Evolutionary conservation across 2,329 filamentous ascomycete genomes (phyloP).

Genomic region (Beauveria sp.): DNA sequence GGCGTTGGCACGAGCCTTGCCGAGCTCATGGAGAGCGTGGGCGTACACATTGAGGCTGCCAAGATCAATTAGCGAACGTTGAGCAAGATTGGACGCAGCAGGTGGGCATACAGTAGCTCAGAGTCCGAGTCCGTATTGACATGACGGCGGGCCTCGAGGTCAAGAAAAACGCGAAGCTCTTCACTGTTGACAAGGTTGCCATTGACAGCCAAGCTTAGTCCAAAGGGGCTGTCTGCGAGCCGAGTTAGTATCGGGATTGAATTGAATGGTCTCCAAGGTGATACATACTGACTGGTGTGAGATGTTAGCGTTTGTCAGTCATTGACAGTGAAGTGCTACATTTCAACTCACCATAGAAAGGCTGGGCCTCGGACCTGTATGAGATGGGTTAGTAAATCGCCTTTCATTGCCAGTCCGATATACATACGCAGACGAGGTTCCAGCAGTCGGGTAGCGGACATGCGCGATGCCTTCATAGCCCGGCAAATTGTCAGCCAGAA

Average conservation of each 20-base stretch:
- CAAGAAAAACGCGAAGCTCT: conserved; percentile 63
- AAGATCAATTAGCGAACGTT: conserved; percentile 6
- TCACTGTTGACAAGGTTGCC: conserved; percentile 78
- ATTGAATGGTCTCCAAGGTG: neutral
- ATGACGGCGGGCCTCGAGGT: conserved; percentile 72
- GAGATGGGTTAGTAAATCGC: neutral
- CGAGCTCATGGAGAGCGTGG: conserved; percentile 69
- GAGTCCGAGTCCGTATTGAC: conserved; percentile 88
- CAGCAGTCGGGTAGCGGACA: conserved; percentile 82
- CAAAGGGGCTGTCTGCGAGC: conserved; percentile 53
- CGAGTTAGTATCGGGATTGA: neutral
- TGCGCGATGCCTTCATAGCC: conserved; percentile 52
- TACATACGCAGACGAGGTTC: conserved; percentile 53
- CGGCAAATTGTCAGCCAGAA: neutral
- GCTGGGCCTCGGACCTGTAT: conserved; percentile 74
- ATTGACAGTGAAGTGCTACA: neutral
- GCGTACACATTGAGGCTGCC: conserved; percentile 73
- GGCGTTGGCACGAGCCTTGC: conserved; percentile 71
- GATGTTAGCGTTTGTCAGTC: neutral
- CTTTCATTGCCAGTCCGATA: neutral
- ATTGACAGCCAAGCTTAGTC: conserved; percentile 65
- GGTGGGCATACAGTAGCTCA: conserved; percentile 54
- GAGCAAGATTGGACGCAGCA: neutral
- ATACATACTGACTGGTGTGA: conserved; percentile 3
- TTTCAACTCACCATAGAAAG: conserved; percentile 59